These are phyloP conservation scores for Periconia digitata DNA, from an alignment of 2,329 filamentous ascomycete species.

Conservation along the genomic window DNA sequence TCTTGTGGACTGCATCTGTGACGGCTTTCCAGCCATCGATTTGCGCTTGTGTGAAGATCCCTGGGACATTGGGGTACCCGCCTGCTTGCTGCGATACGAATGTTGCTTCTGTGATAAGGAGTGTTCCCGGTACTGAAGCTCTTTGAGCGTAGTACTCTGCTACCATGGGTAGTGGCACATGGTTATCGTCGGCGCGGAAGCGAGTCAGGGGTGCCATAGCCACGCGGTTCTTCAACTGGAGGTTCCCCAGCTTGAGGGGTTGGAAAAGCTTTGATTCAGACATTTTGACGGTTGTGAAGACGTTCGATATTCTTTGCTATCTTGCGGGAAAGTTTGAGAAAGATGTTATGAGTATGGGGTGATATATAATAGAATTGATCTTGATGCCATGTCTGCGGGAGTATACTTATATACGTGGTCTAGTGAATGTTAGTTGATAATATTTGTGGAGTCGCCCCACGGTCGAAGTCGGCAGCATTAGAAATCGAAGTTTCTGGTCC, in stretches of 20 bases:
- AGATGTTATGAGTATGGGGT: background rate
- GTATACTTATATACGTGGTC: too few relatives aligned
- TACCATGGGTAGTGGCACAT: conserved; percentile 48
- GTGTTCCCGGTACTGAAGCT: conserved; percentile 54
- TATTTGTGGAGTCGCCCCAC: too few relatives aligned
- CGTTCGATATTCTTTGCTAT: background rate
- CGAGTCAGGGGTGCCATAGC: conserved; percentile 43
- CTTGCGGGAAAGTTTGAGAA: background rate
- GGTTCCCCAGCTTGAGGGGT: conserved; percentile 37
- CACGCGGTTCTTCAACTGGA: conserved; percentile 37
- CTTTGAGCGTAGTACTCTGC: conserved; percentile 59
- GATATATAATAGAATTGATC: too few relatives aligned
- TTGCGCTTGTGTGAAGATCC: conserved; percentile 54
- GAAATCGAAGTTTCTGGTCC: too few relatives aligned
- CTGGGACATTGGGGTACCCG: conserved; percentile 57
- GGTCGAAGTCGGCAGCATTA: too few relatives aligned
- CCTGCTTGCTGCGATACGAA: conserved; percentile 52
- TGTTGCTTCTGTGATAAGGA: conserved; percentile 62
- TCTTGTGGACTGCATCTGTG: conserved; percentile 64
- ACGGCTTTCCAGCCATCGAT: conserved; percentile 62
- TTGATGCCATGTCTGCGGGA: too few relatives aligned
- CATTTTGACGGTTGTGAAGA: conserved; percentile 17
- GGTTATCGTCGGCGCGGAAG: conserved; percentile 50
- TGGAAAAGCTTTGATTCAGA: conserved; percentile 34
- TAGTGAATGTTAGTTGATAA: too few relatives aligned